Evolutionary conservation across 108 stramenopile species (phyloP).

Genomic region (Cyclotella cryptica): DNA sequence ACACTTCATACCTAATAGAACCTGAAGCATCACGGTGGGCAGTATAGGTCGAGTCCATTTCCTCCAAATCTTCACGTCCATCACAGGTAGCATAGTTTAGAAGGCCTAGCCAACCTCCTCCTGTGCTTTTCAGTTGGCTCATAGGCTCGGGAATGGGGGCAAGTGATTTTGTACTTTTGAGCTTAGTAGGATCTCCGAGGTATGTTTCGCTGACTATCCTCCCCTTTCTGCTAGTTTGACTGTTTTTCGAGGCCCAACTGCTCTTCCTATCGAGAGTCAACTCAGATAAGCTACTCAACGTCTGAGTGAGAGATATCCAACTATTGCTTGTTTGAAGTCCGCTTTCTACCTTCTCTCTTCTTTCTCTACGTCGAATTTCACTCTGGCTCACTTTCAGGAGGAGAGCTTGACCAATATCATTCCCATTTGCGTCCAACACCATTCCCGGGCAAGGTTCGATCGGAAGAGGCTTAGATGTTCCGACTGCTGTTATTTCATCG

Average conservation of each 20-base stretch:
- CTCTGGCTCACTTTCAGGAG: not conserved
- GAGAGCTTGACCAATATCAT: constrained; percentile 3
- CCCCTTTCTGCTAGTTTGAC: not conserved
- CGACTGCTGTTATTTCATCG: no score
- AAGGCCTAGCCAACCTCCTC: no score
- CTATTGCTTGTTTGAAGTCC: not conserved
- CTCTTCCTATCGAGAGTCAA: not conserved
- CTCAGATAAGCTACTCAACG: constrained; percentile 7
- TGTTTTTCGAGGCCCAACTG: not conserved
- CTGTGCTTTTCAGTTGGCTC: not conserved
- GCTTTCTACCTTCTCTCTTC: not conserved
- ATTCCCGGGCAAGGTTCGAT: not conserved
- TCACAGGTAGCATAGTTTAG: no score
- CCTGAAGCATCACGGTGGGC: no score
- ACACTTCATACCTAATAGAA: no score
- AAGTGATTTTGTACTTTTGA: not conserved
- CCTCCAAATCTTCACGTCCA: no score
- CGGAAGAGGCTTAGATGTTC: not conserved
- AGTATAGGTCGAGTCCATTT: no score
- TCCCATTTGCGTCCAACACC: constrained; percentile 1
- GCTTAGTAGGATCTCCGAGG: not conserved
- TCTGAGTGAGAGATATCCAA: not conserved
- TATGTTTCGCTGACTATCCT: constrained; percentile 4
- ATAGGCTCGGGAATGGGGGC: not conserved
- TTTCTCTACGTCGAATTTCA: not conserved